Percentiles rank a stretch among this genome's conserved stretches.
These are phyloP conservation scores for Daedaleopsis sinensis DNA, from an alignment of 768 basidiomycete genomes.

Conservation along the genomic window DNA sequence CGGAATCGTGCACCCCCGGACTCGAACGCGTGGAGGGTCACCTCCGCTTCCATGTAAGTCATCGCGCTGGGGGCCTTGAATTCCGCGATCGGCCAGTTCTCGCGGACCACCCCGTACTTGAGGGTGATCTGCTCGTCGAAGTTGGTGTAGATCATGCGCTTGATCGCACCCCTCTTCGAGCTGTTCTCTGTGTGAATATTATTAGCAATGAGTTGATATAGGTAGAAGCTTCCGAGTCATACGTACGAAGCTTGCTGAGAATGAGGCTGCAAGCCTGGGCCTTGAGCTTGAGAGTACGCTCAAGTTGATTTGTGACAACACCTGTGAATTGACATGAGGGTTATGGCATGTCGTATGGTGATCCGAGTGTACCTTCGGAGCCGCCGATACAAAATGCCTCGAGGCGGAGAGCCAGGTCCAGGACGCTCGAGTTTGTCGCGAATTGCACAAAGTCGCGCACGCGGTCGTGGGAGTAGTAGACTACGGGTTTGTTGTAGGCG, in stretches of 20 bases:
- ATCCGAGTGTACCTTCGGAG: background rate
- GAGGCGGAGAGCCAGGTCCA: background rate
- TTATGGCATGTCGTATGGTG: no score
- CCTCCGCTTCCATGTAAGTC: slow-evolving; percentile 16
- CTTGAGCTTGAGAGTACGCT: background rate
- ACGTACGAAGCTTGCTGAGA: background rate
- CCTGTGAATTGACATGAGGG: no score
- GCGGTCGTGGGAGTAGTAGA: background rate
- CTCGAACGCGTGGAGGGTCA: slow-evolving; percentile 20
- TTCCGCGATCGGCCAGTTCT: slow-evolving; percentile 25
- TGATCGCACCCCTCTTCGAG: background rate
- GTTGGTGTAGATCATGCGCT: slow-evolving; percentile 23
- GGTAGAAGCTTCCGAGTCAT: no score
- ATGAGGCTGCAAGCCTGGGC: background rate
- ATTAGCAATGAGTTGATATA: no score
- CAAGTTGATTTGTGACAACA: no score
- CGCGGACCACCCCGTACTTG: slow-evolving; percentile 18
- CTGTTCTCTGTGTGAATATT: background rate
- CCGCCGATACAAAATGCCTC: background rate
- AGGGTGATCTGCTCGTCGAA: slow-evolving; percentile 25
- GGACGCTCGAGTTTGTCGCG: background rate
- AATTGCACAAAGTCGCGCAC: background rate
- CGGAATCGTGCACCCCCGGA: slow-evolving; percentile 21
- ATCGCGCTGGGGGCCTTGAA: slow-evolving; percentile 22
- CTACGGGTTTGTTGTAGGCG: background rate